Conservation (phyloP, 306 rosid species). For the Casuarina glauca region DNA sequence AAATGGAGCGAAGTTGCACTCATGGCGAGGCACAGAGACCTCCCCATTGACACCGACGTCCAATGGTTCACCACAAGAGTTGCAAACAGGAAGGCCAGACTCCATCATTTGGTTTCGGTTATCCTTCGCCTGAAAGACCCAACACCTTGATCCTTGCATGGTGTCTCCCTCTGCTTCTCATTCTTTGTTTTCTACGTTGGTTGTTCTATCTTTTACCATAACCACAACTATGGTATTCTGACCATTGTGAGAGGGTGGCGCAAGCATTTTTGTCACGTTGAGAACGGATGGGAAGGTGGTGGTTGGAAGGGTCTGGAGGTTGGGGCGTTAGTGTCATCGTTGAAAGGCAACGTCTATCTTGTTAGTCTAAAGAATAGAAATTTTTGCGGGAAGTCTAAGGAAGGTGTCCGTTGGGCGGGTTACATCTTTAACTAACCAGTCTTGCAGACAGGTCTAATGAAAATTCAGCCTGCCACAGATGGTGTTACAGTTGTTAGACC, state of each 20-base stretch:
- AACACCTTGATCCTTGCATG: background rate
- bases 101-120: constrained; percentile 66
- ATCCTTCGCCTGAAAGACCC: constrained; percentile 28
- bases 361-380: constrained; percentile 31
- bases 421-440: constrained; percentile 60
- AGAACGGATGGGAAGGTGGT: constrained; percentile 35
- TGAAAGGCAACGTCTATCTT: constrained; percentile 51
- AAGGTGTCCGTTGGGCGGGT: constrained; percentile 57
- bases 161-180: constrained; percentile 27
- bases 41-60: constrained; percentile 75
- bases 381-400: constrained; percentile 83
- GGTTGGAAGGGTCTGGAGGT: constrained; percentile 63
- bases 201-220: constrained; percentile 47
- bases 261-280: constrained; percentile 32
- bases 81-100: constrained; percentile 71
- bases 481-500: too few relatives aligned
- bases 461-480: background rate
- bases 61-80: constrained; percentile 78
- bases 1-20: constrained; percentile 67
- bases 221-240: constrained; percentile 21
- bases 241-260: constrained; percentile 15
- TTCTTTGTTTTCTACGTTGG: constrained; percentile 26
- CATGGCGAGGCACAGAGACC: constrained; percentile 78
- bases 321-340: constrained; percentile 73
- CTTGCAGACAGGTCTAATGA: background rate